Evolutionary conservation across 176 grass and related monocot species (phyloP), one percentile per base, ranked within the genome.

Genomic region (barley (Hordeum vulgare)): DNA sequence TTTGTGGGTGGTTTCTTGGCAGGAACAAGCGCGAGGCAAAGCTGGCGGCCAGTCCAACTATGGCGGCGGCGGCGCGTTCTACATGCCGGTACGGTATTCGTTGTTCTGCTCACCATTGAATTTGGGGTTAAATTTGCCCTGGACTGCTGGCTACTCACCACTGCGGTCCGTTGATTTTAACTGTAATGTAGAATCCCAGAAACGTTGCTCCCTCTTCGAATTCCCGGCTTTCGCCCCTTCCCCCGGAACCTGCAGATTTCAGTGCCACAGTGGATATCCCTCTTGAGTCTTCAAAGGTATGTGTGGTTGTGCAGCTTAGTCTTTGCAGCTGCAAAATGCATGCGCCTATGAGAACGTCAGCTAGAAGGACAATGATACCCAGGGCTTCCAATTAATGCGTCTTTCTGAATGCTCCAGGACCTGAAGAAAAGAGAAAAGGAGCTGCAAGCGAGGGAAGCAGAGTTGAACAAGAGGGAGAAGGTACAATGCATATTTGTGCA

Each of bases 391-490:
- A 28, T 47, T 73, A 47, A 73, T 61, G 66, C 60, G 36, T 79
- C 1, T 83, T 23, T 61, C 39, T 86, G 61, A 36, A 62, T 80
- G 40, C 51, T 87, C 1, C 62, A 99, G 97, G 97, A 94, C 81
- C 60, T 96, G 67, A 99, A 94, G 87, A 87, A 80, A 89, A 99
- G 91, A 72, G 97, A 99, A 77, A 96, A 84, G 81, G 91, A 99
- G 86, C 89, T 99, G 35, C 91, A 99, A 88, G 89, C 93, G 27
- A 96, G 94, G 81, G 97, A 94, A 75, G 91, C 87, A 14, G 89
- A 99, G 90, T 79, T 99, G 78, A 92, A 77, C 75, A 99, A 96
- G 86, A 92, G 91, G 85, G 97, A 99, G 83, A 96, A 80, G 88
- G 97, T 96, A 92, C 23, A 69, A 56, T 39, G 31, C 26, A 13